Evolutionary conservation across 1,139 yeast species (phyloP).

Genomic region (Candida sanyaensis): DNA sequence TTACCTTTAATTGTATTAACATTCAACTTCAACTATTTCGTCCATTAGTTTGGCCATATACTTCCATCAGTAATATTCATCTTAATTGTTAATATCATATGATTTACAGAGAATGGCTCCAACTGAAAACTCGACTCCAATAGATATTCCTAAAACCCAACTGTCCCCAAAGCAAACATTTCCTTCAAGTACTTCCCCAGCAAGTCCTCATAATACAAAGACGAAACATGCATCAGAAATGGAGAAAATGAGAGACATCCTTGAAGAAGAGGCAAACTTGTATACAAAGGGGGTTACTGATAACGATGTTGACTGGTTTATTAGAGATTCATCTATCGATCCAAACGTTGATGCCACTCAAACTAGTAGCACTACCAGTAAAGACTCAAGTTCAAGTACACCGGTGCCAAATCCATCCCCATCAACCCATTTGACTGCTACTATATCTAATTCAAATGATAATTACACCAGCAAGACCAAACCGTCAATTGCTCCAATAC

Average conservation of each 20-base stretch:
- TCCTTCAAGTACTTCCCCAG: background rate
- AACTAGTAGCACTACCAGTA: background rate
- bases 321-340: slow-evolving; percentile 31
- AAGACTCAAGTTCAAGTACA: background rate
- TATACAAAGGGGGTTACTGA: slow-evolving; percentile 31
- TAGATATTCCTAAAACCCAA: background rate
- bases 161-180: background rate
- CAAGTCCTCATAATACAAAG: background rate
- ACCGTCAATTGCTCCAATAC: slow-evolving; percentile 38
- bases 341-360: slow-evolving; percentile 5
- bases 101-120: background rate
- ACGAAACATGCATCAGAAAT: slow-evolving; percentile 11
- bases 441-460: slow-evolving; percentile 38
- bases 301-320: slow-evolving; percentile 52
- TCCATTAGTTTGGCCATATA: too few relatives aligned
- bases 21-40: too few relatives aligned
- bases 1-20: too few relatives aligned
- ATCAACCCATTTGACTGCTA: slow-evolving; percentile 29
- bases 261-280: slow-evolving; percentile 20
- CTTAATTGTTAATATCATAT: too few relatives aligned
- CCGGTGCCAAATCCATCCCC: slow-evolving; percentile 14
- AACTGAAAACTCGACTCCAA: background rate
- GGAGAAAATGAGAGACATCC: slow-evolving; percentile 18
- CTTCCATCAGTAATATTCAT: too few relatives aligned
- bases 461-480: slow-evolving; percentile 31